Evolutionary conservation across 305 asterid genomes (phyloP).

Genomic region (Fraxinus ornus): DNA sequence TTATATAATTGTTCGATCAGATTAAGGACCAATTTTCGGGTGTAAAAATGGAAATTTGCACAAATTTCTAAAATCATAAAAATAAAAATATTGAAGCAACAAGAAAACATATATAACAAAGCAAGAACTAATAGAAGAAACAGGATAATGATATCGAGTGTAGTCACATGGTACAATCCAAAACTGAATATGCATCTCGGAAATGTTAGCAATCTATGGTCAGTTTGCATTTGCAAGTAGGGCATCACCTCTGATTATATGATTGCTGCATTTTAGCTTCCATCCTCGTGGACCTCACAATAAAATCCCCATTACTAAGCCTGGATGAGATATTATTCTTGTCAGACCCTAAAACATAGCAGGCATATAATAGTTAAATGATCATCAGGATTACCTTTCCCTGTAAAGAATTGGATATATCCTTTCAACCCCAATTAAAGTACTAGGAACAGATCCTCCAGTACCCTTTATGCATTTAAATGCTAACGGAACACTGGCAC

Average conservation of each 20-base stretch:
- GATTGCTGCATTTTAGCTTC: constrained; percentile 59
- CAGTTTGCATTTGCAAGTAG: constrained; percentile 11
- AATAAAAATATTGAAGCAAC: not conserved
- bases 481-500: constrained; percentile 63
- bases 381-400: constrained; percentile 65
- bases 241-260: constrained; percentile 62
- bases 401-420: constrained; percentile 75
- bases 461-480: constrained; percentile 79
- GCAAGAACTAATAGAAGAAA: not conserved
- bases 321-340: constrained; percentile 40
- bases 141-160: not conserved
- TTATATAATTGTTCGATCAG: not conserved
- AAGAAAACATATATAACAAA: not conserved
- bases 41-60: not conserved
- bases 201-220: not conserved
- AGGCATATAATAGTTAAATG: constrained; percentile 10
- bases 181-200: not conserved
- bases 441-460: constrained; percentile 86
- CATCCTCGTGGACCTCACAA: constrained; percentile 74
- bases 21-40: not conserved
- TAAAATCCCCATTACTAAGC: constrained; percentile 56
- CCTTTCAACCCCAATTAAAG: constrained; percentile 75
- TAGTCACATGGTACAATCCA: not conserved
- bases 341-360: constrained; percentile 25
- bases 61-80: not conserved